A percentile compares a stretch with the other conserved stretches of the same genome.
Evolutionary conservation across 805 yeast genomes (phyloP).

Genomic region (Saccharomycopsis sp.): DNA sequence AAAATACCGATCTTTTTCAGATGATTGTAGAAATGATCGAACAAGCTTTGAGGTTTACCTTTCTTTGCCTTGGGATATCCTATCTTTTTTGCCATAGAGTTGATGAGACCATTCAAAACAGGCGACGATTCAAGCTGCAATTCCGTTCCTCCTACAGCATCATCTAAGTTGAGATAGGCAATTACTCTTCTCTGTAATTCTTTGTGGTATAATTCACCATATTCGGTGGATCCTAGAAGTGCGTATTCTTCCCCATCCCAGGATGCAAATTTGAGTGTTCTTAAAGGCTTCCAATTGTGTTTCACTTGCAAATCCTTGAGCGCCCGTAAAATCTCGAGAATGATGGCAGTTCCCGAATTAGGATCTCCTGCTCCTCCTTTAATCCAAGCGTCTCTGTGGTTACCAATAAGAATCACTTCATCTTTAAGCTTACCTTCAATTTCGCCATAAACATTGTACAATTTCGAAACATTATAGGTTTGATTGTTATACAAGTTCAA

Average conservation of each 20-base stretch:
- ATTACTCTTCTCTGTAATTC: slow-evolving; percentile 43
- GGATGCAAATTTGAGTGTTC: slow-evolving; percentile 63
- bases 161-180: slow-evolving; percentile 68
- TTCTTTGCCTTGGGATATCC: slow-evolving; percentile 36
- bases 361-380: slow-evolving; percentile 78
- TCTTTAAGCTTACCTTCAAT: slow-evolving; percentile 46
- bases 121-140: slow-evolving; percentile 55
- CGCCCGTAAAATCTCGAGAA: slow-evolving; percentile 58
- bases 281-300: slow-evolving; percentile 63
- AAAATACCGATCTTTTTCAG: slow-evolving; percentile 36
- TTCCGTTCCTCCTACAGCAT: slow-evolving; percentile 49
- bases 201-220: slow-evolving; percentile 53
- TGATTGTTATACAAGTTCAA: slow-evolving; percentile 56
- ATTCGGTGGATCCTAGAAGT: slow-evolving; percentile 70
- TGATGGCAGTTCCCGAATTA: slow-evolving; percentile 61
- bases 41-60: slow-evolving; percentile 23
- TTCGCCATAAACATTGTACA: slow-evolving; percentile 57
- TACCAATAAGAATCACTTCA: slow-evolving; percentile 60
- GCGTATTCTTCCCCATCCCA: slow-evolving; percentile 84
- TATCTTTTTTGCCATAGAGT: slow-evolving; percentile 38
- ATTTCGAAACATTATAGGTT: slow-evolving; percentile 52
- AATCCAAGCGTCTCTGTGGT: slow-evolving; percentile 78
- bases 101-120: slow-evolving; percentile 41
- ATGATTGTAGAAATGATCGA: slow-evolving; percentile 31
- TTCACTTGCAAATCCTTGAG: slow-evolving; percentile 41